A percentile compares a stretch with the other conserved stretches of the same genome.
These are phyloP conservation scores for Hymenoscyphus salicellus DNA, from an alignment of 2,329 filamentous ascomycete genomes.

Conservation along the genomic window DNA sequence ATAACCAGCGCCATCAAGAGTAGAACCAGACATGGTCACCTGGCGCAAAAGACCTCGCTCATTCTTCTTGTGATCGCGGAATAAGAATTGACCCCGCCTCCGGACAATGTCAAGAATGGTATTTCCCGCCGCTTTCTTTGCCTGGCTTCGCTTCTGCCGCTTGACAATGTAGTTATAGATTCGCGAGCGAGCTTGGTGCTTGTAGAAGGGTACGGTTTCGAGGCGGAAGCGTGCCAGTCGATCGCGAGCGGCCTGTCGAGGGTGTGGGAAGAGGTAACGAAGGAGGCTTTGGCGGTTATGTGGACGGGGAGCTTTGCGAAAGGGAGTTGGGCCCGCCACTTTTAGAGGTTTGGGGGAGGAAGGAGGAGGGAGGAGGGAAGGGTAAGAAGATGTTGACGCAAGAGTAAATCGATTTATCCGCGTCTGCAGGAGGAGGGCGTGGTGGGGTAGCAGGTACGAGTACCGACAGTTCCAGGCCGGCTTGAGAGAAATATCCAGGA, in stretches of 20 bases:
- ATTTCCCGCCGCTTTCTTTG: constrained; percentile 40
- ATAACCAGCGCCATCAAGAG: constrained; percentile 34
- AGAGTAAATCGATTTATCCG: background rate
- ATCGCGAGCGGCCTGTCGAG: constrained; percentile 60
- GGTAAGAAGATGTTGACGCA: background rate
- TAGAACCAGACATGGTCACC: constrained; percentile 36
- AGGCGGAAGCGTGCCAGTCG: constrained; percentile 68
- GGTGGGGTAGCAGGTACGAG: no score
- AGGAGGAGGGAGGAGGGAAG: background rate
- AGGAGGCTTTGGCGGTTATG: constrained; percentile 52
- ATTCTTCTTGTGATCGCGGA: background rate
- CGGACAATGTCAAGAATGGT: constrained; percentile 31
- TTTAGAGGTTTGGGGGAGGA: constrained; percentile 19
- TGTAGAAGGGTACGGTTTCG: constrained; percentile 69
- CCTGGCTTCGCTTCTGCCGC: constrained; percentile 55
- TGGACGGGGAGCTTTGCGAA: constrained; percentile 30
- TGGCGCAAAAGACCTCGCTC: constrained; percentile 33
- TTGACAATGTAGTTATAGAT: constrained; percentile 72
- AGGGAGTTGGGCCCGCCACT: constrained; percentile 30
- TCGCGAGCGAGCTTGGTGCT: constrained; percentile 68
- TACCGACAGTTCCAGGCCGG: background rate
- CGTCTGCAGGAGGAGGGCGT: background rate
- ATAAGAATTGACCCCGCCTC: constrained; percentile 20
- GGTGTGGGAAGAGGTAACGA: constrained; percentile 66
- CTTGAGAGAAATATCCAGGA: background rate